Conservation (phyloP, 768 basidiomycete species). For the Suillus subaureus region DNA sequence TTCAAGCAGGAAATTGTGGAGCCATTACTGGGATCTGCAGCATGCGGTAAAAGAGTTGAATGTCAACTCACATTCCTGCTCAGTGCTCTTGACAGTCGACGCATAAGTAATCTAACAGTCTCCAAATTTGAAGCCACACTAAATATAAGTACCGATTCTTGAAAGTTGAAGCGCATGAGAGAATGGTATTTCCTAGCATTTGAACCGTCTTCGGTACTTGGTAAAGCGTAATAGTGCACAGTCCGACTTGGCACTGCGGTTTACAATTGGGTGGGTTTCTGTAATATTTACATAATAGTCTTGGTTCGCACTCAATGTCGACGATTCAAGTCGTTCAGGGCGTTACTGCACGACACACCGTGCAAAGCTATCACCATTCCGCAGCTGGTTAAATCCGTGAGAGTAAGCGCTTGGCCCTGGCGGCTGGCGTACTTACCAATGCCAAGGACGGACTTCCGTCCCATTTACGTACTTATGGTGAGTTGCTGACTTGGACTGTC, state of each 20-base stretch:
- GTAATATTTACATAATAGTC: not conserved
- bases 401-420: not conserved
- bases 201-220: not conserved
- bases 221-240: not conserved
- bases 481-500: not conserved
- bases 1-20: not conserved
- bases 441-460: not conserved
- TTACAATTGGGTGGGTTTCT: not conserved
- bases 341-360: no score
- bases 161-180: not conserved
- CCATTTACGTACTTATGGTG: not conserved
- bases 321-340: not conserved
- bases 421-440: not conserved
- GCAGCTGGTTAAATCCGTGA: slow-evolving; percentile 1
- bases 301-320: not conserved
- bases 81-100: not conserved
- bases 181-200: not conserved
- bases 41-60: not conserved
- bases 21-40: not conserved
- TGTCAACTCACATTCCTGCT: not conserved
- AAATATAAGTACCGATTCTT: not conserved
- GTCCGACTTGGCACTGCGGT: not conserved
- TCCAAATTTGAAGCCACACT: not conserved
- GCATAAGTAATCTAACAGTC: not conserved
- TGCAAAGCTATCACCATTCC: not conserved